Base-by-base conservation (phyloP, 1,139 yeast genomes). In the Scheffersomyces parashehatae region DNA sequence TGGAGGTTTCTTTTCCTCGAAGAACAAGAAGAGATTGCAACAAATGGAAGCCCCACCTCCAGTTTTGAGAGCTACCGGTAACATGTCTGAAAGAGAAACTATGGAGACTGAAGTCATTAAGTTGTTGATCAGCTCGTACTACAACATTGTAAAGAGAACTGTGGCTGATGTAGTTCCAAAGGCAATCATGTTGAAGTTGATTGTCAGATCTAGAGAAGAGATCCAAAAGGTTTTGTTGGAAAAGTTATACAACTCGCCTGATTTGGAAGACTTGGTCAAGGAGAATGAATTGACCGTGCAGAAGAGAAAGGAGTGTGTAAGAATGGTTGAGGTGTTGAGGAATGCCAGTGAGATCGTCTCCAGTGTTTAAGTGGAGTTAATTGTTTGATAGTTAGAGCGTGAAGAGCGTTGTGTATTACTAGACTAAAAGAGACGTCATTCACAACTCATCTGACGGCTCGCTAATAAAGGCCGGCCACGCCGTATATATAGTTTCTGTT, bases 21-120 rank as follows among this genome's bases (percentile, higher is more conserved):
- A 93, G 67, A 91, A 90, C 67, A 93, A 91, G 70, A 91, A 91
- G 79, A 84, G 95, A 68, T 77, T 91, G 59, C 97, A 95, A 37
- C 85, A 91, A 28, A 88, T 93, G 95, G 99, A 93, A 66, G 91
- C 97, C 2, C 99, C 99, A 39, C 99, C 99, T 36, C 83, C 96
- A 33, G 91, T 90, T 11, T 81, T 93, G 63, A 87, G 93, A 65
- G 99, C 99, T 5, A 83, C 96, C 20, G 98, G 98, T 36, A 83
- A 88, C 46, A 85, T 93, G 88, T 82, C 96, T 20, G 99, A 93
- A 64, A 84, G 97, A 56, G 99, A 93, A 70, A 82, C 91, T 30
- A 86, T 88, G 82, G 99, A 93, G 68, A 93, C 98, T 0, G 99
- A 93, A 61, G 98, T 93, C 35, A 93, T 93, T 63, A 93, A 93